phyloP scores from a whole-genome alignment of 2,329 filamentous ascomycete species.

The Cyanodermella asteris region DNA sequence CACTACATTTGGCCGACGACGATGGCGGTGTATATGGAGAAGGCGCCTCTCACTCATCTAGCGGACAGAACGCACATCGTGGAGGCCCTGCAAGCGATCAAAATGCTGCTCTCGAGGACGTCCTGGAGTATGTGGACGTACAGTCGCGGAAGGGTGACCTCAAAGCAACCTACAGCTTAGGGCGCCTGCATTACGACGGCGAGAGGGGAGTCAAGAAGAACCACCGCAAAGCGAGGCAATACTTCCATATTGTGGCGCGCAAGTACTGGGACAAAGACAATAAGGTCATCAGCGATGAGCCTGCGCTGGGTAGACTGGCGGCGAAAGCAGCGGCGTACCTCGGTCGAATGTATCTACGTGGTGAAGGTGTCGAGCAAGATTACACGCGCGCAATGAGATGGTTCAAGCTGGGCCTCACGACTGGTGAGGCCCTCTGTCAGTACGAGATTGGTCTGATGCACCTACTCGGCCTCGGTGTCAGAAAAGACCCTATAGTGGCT shows the following conservation, averaged over 20 bases:
- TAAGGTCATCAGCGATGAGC: constrained; percentile 45
- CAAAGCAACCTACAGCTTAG: constrained; percentile 68
- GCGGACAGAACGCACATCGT: constrained; percentile 60
- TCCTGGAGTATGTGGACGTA: constrained; percentile 81
- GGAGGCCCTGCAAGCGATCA: constrained; percentile 54
- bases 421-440: constrained; percentile 64
- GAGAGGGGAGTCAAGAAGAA: constrained; percentile 53
- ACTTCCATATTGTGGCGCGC: constrained; percentile 59
- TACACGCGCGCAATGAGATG: constrained; percentile 55
- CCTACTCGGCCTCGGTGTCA: constrained; percentile 52
- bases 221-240: constrained; percentile 49
- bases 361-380: constrained; percentile 63
- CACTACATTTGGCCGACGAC: constrained; percentile 75
- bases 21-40: constrained; percentile 84
- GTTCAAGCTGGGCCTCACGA: constrained; percentile 58
- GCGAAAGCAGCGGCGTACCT: constrained; percentile 71
- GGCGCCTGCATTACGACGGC: constrained; percentile 73
- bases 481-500: constrained; percentile 47
- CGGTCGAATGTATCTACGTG: constrained; percentile 72
- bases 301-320: constrained; percentile 54
- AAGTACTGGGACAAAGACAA: constrained; percentile 68
- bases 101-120: constrained; percentile 73
- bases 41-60: constrained; percentile 74
- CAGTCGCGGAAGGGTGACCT: constrained; percentile 79
- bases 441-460: constrained; percentile 70